Base-by-base conservation (phyloP, 352 stramenopile species). In the Globisporangium emineosum region DNA sequence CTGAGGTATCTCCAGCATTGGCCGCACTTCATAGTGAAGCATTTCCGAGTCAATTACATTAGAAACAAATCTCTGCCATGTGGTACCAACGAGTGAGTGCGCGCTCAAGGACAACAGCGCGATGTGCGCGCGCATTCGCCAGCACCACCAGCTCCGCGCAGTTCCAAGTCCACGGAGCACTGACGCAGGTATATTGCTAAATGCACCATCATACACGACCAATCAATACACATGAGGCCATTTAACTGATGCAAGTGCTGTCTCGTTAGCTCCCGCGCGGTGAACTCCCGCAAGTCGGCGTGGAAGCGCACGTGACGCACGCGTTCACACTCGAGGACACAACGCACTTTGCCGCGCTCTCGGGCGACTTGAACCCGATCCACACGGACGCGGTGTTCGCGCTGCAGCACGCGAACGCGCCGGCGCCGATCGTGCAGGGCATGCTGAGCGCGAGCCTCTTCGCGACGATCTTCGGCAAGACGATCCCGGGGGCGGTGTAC, bases 371-470 rank as follows among this genome's bases (percentile, higher is more conserved):
- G 55, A 95, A 95, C 43, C 84, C 84, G 27, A 83, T 95, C 56
- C 86, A 95, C 62, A 75, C 87, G 21, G 82, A 93, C 65, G 69
- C 77, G 2, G 61, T 35, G 0, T 82, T 81, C 32, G 75, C 76
- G 0, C 29, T 57, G 0, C 37, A 77, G 47, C 51, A 71, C n/a
- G 57, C 65, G 9, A 65, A 67, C 5, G 57, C 73, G 27, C 55
- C 35, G 9, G 73, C 77, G 40, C 82, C 83, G 0, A 72, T 94
- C 30, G 86, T 94, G 35, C 83, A 94, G 62, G 86, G 86, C n/a
- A 83, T 93, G 59, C 77, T 94, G 23, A 90, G 72, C 27, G 78
- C 81, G 37, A 89, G 82, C 64, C 81, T 94, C 21, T 93, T 94
- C 59, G 84, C 86, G 30, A 91, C 86, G 27, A 91, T 94, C 66